phyloP scores from a whole-genome alignment of 345 rosid genomes.

The Cardiospermum halicacabum region DNA sequence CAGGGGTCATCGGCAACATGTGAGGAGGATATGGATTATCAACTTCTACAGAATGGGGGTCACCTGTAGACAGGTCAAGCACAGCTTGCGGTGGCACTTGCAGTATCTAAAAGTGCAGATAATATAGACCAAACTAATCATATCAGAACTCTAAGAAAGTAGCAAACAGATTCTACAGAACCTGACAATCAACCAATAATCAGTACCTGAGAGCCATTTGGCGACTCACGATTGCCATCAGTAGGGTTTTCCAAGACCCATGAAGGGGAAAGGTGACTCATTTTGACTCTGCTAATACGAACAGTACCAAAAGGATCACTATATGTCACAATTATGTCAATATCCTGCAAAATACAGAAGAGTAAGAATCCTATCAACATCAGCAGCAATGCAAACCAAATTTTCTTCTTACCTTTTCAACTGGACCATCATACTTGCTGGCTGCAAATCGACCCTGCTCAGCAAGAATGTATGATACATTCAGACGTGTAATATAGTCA shows the following conservation, averaged over 20 bases:
- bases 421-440: slow-evolving; percentile 29
- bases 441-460: slow-evolving; percentile 29
- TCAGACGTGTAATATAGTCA: slow-evolving; percentile 8
- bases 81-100: slow-evolving; percentile 33
- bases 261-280: slow-evolving; percentile 84
- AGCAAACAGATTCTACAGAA: no score
- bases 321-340: slow-evolving; percentile 82
- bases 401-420: slow-evolving; percentile 45
- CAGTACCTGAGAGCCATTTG: slow-evolving; percentile 47
- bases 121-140: slow-evolving; percentile 1
- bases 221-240: slow-evolving; percentile 31
- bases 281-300: slow-evolving; percentile 61
- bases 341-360: slow-evolving; percentile 51
- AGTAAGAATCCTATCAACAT: slow-evolving; percentile 24
- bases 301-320: slow-evolving; percentile 61
- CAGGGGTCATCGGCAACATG: slow-evolving; percentile 50
- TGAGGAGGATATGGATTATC: slow-evolving; percentile 26
- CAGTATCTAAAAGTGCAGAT: slow-evolving; percentile 13
- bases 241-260: slow-evolving; percentile 78
- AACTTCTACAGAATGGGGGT: slow-evolving; percentile 28
- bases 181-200: slow-evolving; percentile 5
- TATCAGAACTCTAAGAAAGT: slow-evolving; percentile 22
- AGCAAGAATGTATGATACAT: not conserved
- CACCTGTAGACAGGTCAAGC: slow-evolving; percentile 20
- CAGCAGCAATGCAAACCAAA: slow-evolving; percentile 7